Percentiles rank a stretch among this genome's conserved stretches.
phyloP scores from a whole-genome alignment of 2,329 filamentous ascomycete genomes.

The Xylaria digitata region DNA sequence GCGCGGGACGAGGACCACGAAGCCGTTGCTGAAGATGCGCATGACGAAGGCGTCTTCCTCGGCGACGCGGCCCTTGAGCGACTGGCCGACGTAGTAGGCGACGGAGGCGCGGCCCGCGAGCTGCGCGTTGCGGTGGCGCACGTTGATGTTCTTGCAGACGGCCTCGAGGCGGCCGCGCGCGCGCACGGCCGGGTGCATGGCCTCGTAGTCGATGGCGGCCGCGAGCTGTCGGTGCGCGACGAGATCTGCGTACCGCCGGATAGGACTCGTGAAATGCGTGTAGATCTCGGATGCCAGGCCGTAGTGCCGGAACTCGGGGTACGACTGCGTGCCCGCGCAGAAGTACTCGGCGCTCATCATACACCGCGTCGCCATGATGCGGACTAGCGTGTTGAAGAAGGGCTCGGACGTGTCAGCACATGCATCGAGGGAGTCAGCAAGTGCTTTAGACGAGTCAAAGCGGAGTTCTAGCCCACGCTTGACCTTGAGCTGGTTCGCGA shows the following conservation, averaged over 20 bases:
- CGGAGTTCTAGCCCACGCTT: constrained; percentile 84
- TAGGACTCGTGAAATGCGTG: constrained; percentile 97
- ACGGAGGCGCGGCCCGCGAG: constrained; percentile 93
- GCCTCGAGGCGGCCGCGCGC: constrained; percentile 87
- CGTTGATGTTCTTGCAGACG: constrained; percentile 98
- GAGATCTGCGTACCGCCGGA: constrained; percentile 96
- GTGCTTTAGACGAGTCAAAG: constrained; percentile 88
- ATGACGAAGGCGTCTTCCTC: constrained; percentile 96
- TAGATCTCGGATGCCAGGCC: constrained; percentile 97
- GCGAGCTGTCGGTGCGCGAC: constrained; percentile 94
- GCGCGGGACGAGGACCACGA: constrained; percentile 93
- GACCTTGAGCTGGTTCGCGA: constrained; percentile 88
- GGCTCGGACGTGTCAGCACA: constrained; percentile 85
- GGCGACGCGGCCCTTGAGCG: constrained; percentile 79
- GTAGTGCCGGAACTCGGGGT: constrained; percentile 96
- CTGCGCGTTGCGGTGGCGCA: constrained; percentile 95
- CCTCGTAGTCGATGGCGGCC: constrained; percentile 92
- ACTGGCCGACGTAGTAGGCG: constrained; percentile 98
- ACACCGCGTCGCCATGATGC: constrained; percentile 96
- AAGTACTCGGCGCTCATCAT: constrained; percentile 99
- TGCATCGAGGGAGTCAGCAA: constrained; percentile 89
- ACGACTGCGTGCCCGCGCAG: constrained; percentile 90
- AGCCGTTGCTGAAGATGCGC: constrained; percentile 96
- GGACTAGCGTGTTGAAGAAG: constrained; percentile 98
- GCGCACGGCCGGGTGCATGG: constrained; percentile 82